phyloP scores from a whole-genome alignment of 352 stramenopile species.

The Hyphochytrium catenoides region DNA sequence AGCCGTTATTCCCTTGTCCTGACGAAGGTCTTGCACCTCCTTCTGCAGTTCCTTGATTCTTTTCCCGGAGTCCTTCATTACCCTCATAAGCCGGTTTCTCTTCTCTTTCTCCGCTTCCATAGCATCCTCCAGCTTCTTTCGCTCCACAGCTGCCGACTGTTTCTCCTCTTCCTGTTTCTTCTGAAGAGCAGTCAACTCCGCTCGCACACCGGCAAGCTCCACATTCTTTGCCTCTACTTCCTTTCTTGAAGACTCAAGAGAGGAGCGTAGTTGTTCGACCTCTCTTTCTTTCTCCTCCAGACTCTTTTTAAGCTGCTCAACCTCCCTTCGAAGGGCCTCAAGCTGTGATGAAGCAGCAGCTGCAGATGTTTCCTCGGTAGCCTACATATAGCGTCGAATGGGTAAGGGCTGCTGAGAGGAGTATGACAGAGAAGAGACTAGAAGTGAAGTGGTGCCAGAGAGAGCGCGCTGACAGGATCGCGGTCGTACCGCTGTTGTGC shows the following conservation, averaged over 20 bases:
- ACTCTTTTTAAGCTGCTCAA: slow-evolving; percentile 28
- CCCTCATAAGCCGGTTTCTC: slow-evolving; percentile 29
- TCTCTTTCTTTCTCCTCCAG: slow-evolving; percentile 24
- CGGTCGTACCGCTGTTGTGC: too few species aligned
- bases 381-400: too few species aligned
- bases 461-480: too few species aligned
- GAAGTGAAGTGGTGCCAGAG: too few species aligned
- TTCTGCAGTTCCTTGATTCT: slow-evolving; percentile 40
- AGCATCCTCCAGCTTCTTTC: slow-evolving; percentile 21
- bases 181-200: slow-evolving; percentile 12
- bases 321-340: slow-evolving; percentile 15
- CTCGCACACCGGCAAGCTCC: slow-evolving; percentile 1
- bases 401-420: too few species aligned
- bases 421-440: too few species aligned
- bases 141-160: slow-evolving; percentile 18
- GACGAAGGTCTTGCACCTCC: slow-evolving; percentile 1
- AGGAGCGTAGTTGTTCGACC: background rate
- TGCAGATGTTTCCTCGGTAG: too few species aligned
- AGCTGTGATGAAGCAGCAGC: slow-evolving; percentile 2
- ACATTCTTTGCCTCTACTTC: slow-evolving; percentile 12
- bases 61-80: slow-evolving; percentile 37
- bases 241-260: background rate
- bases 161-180: slow-evolving; percentile 22
- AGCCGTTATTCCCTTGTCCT: background rate
- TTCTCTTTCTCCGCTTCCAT: slow-evolving; percentile 38